Percentiles rank a stretch among this genome's conserved stretches.
These are phyloP conservation scores for Dioscorea alata DNA, from an alignment of 106 monocot species.

Conservation along the genomic window DNA sequence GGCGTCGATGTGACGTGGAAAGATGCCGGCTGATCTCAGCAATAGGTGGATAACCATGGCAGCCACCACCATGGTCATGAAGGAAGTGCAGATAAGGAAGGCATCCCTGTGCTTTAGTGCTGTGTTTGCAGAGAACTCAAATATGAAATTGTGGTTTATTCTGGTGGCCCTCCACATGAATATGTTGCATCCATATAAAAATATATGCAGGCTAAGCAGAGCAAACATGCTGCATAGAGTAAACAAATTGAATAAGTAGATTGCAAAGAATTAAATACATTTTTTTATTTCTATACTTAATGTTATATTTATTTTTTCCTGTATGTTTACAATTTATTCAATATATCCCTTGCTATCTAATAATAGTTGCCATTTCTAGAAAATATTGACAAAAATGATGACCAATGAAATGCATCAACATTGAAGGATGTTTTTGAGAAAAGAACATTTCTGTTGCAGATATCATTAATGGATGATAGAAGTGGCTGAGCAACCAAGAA, in stretches of 20 bases:
- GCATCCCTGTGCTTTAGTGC: constrained; percentile 88
- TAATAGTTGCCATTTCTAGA: no score
- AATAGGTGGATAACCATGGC: constrained; percentile 74
- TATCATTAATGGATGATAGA: no score
- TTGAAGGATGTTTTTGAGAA: no score
- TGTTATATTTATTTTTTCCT: no score
- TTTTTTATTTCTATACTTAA: no score
- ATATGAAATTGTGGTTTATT: constrained; percentile 98
- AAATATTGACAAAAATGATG: no score
- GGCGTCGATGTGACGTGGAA: constrained; percentile 30
- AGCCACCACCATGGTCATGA: constrained; percentile 79
- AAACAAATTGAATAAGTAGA: not conserved
- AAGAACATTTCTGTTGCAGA: no score
- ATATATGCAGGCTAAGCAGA: constrained; percentile 84
- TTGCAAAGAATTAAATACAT: no score
- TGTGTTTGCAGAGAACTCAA: constrained; percentile 72
- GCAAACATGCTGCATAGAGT: constrained; percentile 72
- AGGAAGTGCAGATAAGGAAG: constrained; percentile 77
- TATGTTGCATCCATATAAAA: constrained; percentile 92
- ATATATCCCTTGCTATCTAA: no score
- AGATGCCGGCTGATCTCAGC: constrained; percentile 31
- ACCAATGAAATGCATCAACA: no score
- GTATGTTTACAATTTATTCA: no score
- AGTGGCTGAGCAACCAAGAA: no score
- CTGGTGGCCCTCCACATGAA: constrained; percentile 72